Conservation (phyloP, 305 asterid genomes). For the Coffea humblotiana region DNA sequence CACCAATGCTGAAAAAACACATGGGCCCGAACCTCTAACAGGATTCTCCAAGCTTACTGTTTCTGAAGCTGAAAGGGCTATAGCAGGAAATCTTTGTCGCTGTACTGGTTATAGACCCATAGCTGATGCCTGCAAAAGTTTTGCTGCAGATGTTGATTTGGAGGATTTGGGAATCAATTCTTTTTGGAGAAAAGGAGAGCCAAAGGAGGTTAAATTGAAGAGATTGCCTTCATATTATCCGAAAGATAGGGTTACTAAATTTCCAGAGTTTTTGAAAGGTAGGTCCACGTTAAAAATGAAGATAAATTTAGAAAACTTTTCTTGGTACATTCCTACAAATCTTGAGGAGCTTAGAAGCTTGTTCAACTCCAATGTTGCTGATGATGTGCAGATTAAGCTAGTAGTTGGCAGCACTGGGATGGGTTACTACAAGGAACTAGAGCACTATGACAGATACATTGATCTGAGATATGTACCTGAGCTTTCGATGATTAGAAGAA, state of each 20-base stretch:
- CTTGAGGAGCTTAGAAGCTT: constrained; percentile 50
- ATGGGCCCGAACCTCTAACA: no score
- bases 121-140: constrained; percentile 71
- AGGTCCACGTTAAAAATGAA: constrained; percentile 22
- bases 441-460: constrained; percentile 23
- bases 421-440: no score
- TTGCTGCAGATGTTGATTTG: no score
- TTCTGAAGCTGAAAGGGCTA: constrained; percentile 69
- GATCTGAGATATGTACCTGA: constrained; percentile 66
- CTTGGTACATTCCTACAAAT: constrained; percentile 62
- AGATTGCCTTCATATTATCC: no score
- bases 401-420: no score
- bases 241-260: no score
- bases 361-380: no score
- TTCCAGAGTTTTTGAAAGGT: constrained; percentile 34
- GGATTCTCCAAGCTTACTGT: constrained; percentile 47
- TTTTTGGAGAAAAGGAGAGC: no score
- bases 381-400: no score
- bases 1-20: no score
- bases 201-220: no score
- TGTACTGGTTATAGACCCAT: constrained; percentile 85
- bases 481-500: constrained; percentile 44
- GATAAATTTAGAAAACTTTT: constrained; percentile 41
- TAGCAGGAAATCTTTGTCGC: constrained; percentile 72
- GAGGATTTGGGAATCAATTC: no score